Evolutionary conservation across 2,329 filamentous ascomycete genomes (phyloP), one percentile per base, ranked within the genome.

Genomic region (Fusarium sp.): DNA sequence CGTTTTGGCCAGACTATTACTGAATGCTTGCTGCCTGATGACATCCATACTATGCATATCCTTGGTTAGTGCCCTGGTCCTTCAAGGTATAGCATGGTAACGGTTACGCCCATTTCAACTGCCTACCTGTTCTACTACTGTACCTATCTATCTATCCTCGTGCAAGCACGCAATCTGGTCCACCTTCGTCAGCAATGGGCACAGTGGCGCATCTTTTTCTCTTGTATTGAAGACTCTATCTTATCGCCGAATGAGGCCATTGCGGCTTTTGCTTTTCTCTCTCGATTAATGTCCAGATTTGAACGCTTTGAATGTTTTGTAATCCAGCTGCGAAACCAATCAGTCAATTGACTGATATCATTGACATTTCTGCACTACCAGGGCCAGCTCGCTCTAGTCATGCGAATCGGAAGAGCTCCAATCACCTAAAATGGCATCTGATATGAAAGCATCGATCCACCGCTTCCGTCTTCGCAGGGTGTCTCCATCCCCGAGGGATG

Each of bases 361-460:
- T 31, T 29, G 14, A 25, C 38, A 3, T 13, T 36, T 23, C 29
- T 45, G 23, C 23, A 6, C 44, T 49, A 9, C 39, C 37, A 46
- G 37, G 52, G 48, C 25, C 48, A 48, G 9, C n/a, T 36, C 14
- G 19, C 13, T 38, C 42, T 21, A 44, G 37, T 19, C 36, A 64
- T 65, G 61, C 57, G 44, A 52, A 27, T 39, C 23, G 32, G 32
- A 7, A 61, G 17, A 47, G 33, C 50, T 17, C 44, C 43, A 13
- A 31, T 47, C 43, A 47, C 58, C 63, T 49, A 56, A 61, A 65
- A 69, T 70, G 60, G 68, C 63, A 57, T 63, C 69, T 43, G 67
- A 67, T 41, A 66, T 70, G 68, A 70, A 70, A 47, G 64, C 61
- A 41, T 70, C 68, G 51, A 61, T 69, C 68, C 59, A 68, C 62